Evolutionary conservation across 2,329 filamentous ascomycete genomes (phyloP).

Genomic region (Neocatenulostroma microsporum): DNA sequence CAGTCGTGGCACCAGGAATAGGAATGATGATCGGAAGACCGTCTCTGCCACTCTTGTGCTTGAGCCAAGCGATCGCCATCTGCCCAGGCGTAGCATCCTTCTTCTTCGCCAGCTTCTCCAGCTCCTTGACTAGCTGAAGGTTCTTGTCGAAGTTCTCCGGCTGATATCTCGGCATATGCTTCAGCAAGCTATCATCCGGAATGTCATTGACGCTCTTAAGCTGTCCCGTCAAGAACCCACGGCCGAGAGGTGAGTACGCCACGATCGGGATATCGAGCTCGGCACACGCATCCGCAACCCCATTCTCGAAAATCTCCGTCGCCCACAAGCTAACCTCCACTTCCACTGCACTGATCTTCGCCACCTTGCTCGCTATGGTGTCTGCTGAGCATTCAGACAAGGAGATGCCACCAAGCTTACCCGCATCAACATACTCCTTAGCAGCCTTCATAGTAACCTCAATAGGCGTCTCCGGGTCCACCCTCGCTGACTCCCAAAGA

Average conservation of each 20-base stretch:
- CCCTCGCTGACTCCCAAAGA: slow-evolving; percentile 41
- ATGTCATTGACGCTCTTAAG: slow-evolving; percentile 49
- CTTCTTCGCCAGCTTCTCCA: slow-evolving; percentile 51
- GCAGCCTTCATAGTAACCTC: slow-evolving; percentile 40
- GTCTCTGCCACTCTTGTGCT: slow-evolving; percentile 33
- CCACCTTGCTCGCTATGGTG: slow-evolving; percentile 45
- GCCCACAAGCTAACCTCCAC: slow-evolving; percentile 53
- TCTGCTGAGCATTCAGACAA: slow-evolving; percentile 39
- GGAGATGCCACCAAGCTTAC: slow-evolving; percentile 40
- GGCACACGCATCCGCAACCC: slow-evolving; percentile 49
- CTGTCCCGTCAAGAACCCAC: slow-evolving; percentile 51
- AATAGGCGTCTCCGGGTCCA: slow-evolving; percentile 38
- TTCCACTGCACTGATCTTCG: slow-evolving; percentile 52
- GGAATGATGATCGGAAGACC: slow-evolving; percentile 40
- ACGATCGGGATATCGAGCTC: slow-evolving; percentile 62
- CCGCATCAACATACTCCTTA: slow-evolving; percentile 29
- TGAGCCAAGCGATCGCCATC: slow-evolving; percentile 45
- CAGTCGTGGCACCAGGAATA: slow-evolving; percentile 35
- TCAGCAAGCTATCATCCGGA: slow-evolving; percentile 43
- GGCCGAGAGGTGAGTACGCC: slow-evolving; percentile 64
- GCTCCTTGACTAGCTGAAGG: slow-evolving; percentile 50
- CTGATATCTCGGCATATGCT: slow-evolving; percentile 51
- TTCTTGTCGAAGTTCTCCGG: slow-evolving; percentile 57
- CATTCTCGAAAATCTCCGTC: slow-evolving; percentile 52
- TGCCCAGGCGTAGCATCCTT: slow-evolving; percentile 47